phyloP scores from a whole-genome alignment of 2,329 filamentous ascomycete genomes.

The Fusarium clavum region DNA sequence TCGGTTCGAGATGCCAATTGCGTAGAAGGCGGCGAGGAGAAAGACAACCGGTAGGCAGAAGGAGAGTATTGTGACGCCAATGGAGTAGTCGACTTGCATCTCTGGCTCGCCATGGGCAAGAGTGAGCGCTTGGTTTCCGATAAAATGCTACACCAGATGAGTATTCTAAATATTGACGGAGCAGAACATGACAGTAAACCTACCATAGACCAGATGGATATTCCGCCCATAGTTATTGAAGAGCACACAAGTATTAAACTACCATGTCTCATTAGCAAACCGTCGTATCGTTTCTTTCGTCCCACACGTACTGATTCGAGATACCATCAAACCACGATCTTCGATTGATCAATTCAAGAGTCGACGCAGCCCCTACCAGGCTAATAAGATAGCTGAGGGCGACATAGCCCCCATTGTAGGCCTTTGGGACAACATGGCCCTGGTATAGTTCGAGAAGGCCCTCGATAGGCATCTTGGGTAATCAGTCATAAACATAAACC shows the following conservation, averaged over 20 bases:
- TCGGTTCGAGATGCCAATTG: slow-evolving; percentile 69
- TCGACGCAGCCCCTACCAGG: slow-evolving; percentile 24
- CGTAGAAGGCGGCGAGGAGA: slow-evolving; percentile 77
- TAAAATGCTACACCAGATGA: slow-evolving; percentile 5
- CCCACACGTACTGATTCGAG: slow-evolving; percentile 16
- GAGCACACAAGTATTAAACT: slow-evolving; percentile 15
- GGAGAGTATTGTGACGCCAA: slow-evolving; percentile 10
- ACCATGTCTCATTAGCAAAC: slow-evolving; percentile 2
- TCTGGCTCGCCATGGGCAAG: slow-evolving; percentile 7
- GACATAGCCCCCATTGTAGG: slow-evolving; percentile 18
- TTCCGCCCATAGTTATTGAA: slow-evolving; percentile 24
- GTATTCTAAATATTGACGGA: not conserved
- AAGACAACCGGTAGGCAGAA: slow-evolving; percentile 66
- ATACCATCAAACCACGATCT: slow-evolving; percentile 27
- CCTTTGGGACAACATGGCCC: slow-evolving; percentile 22
- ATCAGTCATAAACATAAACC: not conserved
- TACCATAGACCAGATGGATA: slow-evolving; percentile 29
- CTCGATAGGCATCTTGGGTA: slow-evolving; percentile 14
- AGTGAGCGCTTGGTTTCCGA: slow-evolving; percentile 10
- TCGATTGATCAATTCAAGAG: slow-evolving; percentile 22
- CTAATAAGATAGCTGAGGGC: slow-evolving; percentile 24
- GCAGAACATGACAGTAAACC: not conserved
- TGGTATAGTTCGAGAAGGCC: slow-evolving; percentile 11
- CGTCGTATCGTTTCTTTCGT: not conserved
- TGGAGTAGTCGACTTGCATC: slow-evolving; percentile 14